Conservation (phyloP, 1,139 yeast species). For the Candida smagusa region DNA sequence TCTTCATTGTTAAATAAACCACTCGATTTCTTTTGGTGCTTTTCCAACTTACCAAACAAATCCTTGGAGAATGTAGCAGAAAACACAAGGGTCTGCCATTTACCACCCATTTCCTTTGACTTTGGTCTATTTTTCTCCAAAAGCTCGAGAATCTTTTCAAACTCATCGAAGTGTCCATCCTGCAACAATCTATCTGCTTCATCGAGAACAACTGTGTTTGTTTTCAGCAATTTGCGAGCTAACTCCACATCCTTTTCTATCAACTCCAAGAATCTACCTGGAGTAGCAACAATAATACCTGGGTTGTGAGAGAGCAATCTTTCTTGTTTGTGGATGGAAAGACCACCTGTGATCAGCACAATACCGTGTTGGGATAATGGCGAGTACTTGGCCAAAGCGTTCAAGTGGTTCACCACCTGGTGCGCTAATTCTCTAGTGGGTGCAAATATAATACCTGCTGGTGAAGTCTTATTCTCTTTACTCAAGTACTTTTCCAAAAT, state of each 20-base stretch:
- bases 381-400: slow-evolving; percentile 55
- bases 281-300: slow-evolving; percentile 88
- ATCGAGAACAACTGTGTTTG: slow-evolving; percentile 78
- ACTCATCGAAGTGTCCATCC: slow-evolving; percentile 94
- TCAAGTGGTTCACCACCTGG: slow-evolving; percentile 83
- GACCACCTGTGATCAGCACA: slow-evolving; percentile 89
- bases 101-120: slow-evolving; percentile 26
- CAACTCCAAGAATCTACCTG: slow-evolving; percentile 88
- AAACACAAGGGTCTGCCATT: slow-evolving; percentile 89
- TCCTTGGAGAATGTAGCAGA: slow-evolving; percentile 92
- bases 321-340: slow-evolving; percentile 89
- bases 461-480: slow-evolving; percentile 33
- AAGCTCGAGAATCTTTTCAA: slow-evolving; percentile 75
- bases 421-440: slow-evolving; percentile 97
- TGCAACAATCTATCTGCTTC: slow-evolving; percentile 97
- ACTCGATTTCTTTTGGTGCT: slow-evolving; percentile 28
- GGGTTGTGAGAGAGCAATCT: slow-evolving; percentile 73
- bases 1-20: slow-evolving; percentile 50
- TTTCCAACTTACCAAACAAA: slow-evolving; percentile 69
- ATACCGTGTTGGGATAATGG: slow-evolving; percentile 58
- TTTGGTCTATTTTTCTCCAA: slow-evolving; percentile 38
- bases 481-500: slow-evolving; percentile 63
- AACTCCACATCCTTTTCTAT: slow-evolving; percentile 59
- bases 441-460: slow-evolving; percentile 80
- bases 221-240: slow-evolving; percentile 53